These are phyloP conservation scores for Leucaena leucocephala DNA, from an alignment of 306 rosid species.

Conservation along the genomic window DNA sequence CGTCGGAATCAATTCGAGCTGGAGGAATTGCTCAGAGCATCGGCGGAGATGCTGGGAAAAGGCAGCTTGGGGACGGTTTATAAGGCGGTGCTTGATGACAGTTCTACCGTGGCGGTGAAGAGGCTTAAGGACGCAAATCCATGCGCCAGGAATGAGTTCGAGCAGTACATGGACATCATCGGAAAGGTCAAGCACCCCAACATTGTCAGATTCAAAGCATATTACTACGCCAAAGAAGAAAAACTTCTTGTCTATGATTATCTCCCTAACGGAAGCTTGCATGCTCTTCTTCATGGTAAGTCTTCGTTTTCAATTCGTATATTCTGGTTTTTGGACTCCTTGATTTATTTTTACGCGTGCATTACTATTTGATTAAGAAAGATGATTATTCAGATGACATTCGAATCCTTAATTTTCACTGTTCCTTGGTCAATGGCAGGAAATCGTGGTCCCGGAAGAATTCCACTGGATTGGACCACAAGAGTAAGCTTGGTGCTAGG, in stretches of 20 bases:
- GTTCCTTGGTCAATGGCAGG: conserved; percentile 42
- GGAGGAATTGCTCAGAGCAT: conserved; percentile 87
- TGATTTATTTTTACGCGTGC: too few species aligned
- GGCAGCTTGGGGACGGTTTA: conserved; percentile 97
- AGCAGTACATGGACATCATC: conserved; percentile 91
- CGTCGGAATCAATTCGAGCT: conserved; percentile 83
- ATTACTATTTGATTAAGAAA: too few species aligned
- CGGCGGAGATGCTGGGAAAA: conserved; percentile 98
- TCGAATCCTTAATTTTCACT: background rate
- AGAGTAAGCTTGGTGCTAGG: conserved; percentile 87
- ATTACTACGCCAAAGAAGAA: conserved; percentile 91
- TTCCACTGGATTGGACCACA: conserved; percentile 98
- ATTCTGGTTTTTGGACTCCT: background rate
- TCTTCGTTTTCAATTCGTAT: background rate
- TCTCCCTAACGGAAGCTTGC: conserved; percentile 90
- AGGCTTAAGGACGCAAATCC: conserved; percentile 91
- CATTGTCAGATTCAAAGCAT: conserved; percentile 79
- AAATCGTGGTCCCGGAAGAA: conserved; percentile 92
- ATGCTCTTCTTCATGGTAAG: conserved; percentile 88
- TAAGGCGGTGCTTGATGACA: conserved; percentile 83
- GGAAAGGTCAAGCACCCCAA: conserved; percentile 85
- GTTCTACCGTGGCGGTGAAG: conserved; percentile 83
- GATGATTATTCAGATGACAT: too few species aligned
- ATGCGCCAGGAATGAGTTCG: conserved; percentile 77
- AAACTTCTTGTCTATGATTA: conserved; percentile 94